Conservation (phyloP, 1,284 basidiomycete genomes). For the Ustilago bromivora region DNA sequence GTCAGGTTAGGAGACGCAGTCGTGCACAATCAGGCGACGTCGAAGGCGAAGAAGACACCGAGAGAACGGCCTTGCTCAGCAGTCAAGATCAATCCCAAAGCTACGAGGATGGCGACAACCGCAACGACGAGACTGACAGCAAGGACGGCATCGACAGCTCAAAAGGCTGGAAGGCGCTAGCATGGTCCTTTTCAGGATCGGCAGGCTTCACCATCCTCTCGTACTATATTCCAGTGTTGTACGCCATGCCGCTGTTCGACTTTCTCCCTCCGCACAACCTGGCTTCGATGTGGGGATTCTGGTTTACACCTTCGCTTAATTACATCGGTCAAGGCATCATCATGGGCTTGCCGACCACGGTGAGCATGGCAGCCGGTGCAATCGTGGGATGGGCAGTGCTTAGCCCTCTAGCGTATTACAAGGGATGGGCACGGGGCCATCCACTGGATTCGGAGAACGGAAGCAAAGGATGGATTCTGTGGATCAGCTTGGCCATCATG, state of each 20-base stretch:
- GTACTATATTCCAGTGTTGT: slow-evolving; percentile 88
- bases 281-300: slow-evolving; percentile 91
- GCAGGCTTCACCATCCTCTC: slow-evolving; percentile 72
- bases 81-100: not conserved
- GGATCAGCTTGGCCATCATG: slow-evolving; percentile 95
- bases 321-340: slow-evolving; percentile 80
- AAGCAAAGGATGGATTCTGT: slow-evolving; percentile 73
- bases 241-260: slow-evolving; percentile 90
- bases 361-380: slow-evolving; percentile 96
- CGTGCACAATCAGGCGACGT: slow-evolving; percentile 6
- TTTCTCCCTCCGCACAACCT: slow-evolving; percentile 75
- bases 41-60: slow-evolving; percentile 17
- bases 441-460: slow-evolving; percentile 50
- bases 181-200: slow-evolving; percentile 66
- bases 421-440: slow-evolving; percentile 42
- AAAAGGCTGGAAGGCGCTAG: slow-evolving; percentile 42
- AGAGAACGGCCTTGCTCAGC: slow-evolving; percentile 26
- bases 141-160: slow-evolving; percentile 19
- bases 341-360: slow-evolving; percentile 94
- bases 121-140: not conserved
- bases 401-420: slow-evolving; percentile 83
- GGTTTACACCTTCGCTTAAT: slow-evolving; percentile 89
- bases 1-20: slow-evolving; percentile 1
- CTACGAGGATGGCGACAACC: slow-evolving; percentile 1
- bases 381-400: slow-evolving; percentile 93